These are phyloP conservation scores for Yarrowia keelungensis DNA, from an alignment of 805 yeast genomes.

Conservation along the genomic window DNA sequence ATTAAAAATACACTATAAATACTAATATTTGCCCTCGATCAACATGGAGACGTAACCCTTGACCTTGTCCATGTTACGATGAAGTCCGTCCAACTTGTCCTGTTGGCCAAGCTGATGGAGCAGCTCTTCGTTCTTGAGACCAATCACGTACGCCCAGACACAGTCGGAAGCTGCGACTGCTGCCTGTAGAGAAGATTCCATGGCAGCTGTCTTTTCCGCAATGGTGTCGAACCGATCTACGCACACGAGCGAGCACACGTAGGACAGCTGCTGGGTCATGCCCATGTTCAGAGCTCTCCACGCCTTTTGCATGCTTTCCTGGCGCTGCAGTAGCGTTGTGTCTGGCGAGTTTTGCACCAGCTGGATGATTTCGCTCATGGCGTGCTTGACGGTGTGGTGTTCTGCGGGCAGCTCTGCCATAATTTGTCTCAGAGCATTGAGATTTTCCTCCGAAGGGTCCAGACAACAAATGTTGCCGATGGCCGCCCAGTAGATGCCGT, in stretches of 20 bases:
- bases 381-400: conserved; percentile 17
- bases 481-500: conserved; percentile 3
- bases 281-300: conserved; percentile 35
- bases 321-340: conserved; percentile 1
- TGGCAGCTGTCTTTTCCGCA: conserved; percentile 13
- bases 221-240: conserved; percentile 35
- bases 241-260: conserved; percentile 25
- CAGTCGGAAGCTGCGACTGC: conserved; percentile 20
- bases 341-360: conserved; percentile 9
- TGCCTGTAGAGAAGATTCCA: conserved; percentile 30
- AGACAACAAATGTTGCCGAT: conserved; percentile 31
- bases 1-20: conserved; percentile 6
- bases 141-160: conserved; percentile 35
- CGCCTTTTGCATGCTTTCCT: conserved; percentile 16
- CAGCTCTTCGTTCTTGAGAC: conserved; percentile 12
- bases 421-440: neutral
- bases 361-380: conserved; percentile 15
- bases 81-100: conserved; percentile 19
- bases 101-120: conserved; percentile 29
- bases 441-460: conserved; percentile 19
- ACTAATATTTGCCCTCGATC: conserved; percentile 28
- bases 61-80: conserved; percentile 32
- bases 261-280: conserved; percentile 30
- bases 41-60: conserved; percentile 28
- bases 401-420: neutral